Base-by-base conservation (phyloP, 306 rosid genomes). In the Quercus robur region DNA sequence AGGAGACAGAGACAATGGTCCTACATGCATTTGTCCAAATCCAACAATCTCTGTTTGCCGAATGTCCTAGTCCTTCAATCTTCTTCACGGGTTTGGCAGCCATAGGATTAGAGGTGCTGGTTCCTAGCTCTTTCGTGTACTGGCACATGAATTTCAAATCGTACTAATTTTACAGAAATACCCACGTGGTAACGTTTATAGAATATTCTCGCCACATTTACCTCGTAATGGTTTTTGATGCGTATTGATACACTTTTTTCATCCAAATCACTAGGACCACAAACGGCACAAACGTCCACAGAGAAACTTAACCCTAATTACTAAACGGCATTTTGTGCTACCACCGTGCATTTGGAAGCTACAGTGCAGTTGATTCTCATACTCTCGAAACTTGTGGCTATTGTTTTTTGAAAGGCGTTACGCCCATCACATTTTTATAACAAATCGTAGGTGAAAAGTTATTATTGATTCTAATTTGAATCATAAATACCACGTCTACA, bases 401-500 rank as follows among this genome's bases (percentile, higher is more conserved):
- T 49, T 10, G 54, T 46, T 49, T 1, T 35, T 35, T 0, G 0
- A 35, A 0, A 35, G 0, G 0, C 6, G 0, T 0, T 35, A 35
- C 41, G 2, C 6, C 0, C 0, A 35, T 0, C 1, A 6, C 0
- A 35, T 35, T 35, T 35, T 6, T 35, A 0, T 35, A 35, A 35
- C 8, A 35, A 35, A 35, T 35, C 7, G 6, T 35, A 35, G 0
- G 0, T 35, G 0, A 0, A 35, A 35, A 35, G 41, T 35, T 35
- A 35, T 6, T 35, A 35, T 33, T 33, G 0, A 2, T 35, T 35
- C 0, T 35, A 35, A 35, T 35, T 35, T 35, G 2, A 35, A 35
- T 35, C 0, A 35, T 35, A 35, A 0, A 2, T 35, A 0, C 9
- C 1, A 6, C 2, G 8, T 35, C 0, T 9, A 6, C 0, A 6